Base-by-base conservation (phyloP, 352 stramenopile genomes). In the Pythium grandisporangium region DNA sequence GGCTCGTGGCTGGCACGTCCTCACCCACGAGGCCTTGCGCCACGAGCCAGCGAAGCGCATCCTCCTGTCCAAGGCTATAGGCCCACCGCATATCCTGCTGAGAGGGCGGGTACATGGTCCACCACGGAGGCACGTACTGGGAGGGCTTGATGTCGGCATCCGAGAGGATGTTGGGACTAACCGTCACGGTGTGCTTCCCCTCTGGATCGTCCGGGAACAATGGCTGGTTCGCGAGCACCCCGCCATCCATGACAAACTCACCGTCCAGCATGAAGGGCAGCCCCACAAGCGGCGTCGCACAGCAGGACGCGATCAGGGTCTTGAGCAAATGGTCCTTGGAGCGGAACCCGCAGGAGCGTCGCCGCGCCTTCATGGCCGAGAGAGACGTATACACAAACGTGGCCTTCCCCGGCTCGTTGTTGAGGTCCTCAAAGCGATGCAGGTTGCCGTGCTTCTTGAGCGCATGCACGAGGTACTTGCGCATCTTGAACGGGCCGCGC, bases 381-480 rank as follows among this genome's bases (percentile, higher is more conserved):
- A 81, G 42, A 37, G 64, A 77, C 0, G 68, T 69, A 46, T 83
- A 76, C 21, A 81, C 68, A 32, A 76, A 49, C 12, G 63, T 66
- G 53, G 55, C 30, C 40, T 65, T 63, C 17, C 45, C 52, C 2
- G 63, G 41, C 1, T 54, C 42, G 12, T 53, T 45, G 25, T 70
- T 48, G 17, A 74, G 53, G 21, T 66, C 50, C 19, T 58, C 37
- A 29, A 57, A 41, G 11, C 53, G 48, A 14, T 65, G 33, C 32
- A 68, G 38, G 21, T 61, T 61, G 1, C 39, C 51, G 27, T 71
- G 59, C 3, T 43, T 34, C 16, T 35, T 55, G 17, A 83, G 48
- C 41, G 56, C 56, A 23, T 72, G 55, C 21, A 64, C 24, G 42
- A 81, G 51, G 49, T 77, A 83, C 39, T 74, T 55, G 21, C 63